Evolutionary conservation across 352 stramenopile species (phyloP).

Genomic region (Pythium phragmiticola): DNA sequence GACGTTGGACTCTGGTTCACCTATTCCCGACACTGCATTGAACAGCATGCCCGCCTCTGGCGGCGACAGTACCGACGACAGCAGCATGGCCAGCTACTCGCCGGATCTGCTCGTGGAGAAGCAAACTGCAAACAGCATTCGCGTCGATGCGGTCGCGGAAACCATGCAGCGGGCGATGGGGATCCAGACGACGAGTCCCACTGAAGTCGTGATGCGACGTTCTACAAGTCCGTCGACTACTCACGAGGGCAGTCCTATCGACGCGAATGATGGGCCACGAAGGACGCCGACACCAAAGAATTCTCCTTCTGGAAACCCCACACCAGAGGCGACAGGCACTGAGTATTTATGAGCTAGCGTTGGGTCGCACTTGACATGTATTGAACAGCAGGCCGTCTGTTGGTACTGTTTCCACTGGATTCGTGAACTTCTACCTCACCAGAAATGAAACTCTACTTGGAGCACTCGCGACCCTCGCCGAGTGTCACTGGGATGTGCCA

Average conservation of each 20-base stretch:
- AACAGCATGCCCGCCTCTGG: neutral
- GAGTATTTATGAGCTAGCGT: constrained; percentile 19
- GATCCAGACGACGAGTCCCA: constrained; percentile 4
- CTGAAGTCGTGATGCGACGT: neutral
- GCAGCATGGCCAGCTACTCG: neutral
- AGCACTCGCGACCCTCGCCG: constrained; percentile 60
- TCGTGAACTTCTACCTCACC: neutral
- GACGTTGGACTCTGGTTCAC: neutral
- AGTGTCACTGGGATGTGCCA: constrained; percentile 81
- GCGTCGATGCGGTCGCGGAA: constrained; percentile 19
- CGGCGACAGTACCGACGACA: neutral
- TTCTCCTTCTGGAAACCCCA: too few relatives aligned
- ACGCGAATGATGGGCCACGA: neutral
- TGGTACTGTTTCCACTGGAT: neutral
- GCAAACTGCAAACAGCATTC: neutral
- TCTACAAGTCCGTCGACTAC: neutral
- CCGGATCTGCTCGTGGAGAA: neutral
- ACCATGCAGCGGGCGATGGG: constrained; percentile 20
- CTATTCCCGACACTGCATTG: neutral
- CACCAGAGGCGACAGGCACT: neutral
- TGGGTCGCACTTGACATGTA: neutral
- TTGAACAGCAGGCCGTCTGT: neutral
- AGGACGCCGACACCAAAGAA: neutral
- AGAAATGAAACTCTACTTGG: constrained; percentile 8
- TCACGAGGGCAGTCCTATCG: constrained; percentile 1